phyloP scores from a whole-genome alignment of 2,329 filamentous ascomycete species.

The Aspergillus candidus region DNA sequence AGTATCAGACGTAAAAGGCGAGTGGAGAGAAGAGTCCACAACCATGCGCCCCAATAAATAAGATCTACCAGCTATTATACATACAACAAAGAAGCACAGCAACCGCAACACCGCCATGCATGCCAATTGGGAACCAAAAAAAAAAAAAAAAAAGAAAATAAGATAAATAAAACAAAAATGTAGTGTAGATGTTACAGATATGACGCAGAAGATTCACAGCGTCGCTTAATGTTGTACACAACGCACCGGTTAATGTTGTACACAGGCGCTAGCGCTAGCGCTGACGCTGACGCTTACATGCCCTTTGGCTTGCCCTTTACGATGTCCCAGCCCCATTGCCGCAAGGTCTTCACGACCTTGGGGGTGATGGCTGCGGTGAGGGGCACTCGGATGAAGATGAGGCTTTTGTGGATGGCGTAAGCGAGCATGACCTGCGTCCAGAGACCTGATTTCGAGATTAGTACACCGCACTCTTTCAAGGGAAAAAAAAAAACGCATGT shows the following conservation, averaged over 20 bases:
- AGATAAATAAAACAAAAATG: neutral
- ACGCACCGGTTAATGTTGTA: too few species aligned
- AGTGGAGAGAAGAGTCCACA: too few species aligned
- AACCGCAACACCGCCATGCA: conserved; percentile 18
- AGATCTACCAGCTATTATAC: conserved; percentile 32
- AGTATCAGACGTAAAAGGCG: neutral
- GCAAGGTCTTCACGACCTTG: conserved; percentile 83
- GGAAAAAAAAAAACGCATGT: neutral
- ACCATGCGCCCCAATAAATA: conserved; percentile 12
- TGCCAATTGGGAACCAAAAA: neutral
- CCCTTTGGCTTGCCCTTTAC: conserved; percentile 60
- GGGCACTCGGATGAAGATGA: conserved; percentile 94
- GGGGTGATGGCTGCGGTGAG: conserved; percentile 84
- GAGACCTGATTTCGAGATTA: conserved; percentile 43
- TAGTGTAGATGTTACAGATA: too few species aligned
- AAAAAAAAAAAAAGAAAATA: neutral
- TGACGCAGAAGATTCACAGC: too few species aligned
- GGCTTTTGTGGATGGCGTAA: conserved; percentile 95
- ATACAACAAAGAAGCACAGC: conserved; percentile 9
- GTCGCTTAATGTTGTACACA: too few species aligned
- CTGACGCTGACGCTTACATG: conserved; percentile 10
- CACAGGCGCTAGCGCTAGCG: too few species aligned
- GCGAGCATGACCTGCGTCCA: conserved; percentile 87
- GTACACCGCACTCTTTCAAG: too few species aligned
- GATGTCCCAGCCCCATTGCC: conserved; percentile 91